A percentile compares a stretch with the other conserved stretches of the same genome.
Conservation (phyloP, 495 filamentous ascomycete genomes). For the Lepraria neglecta region DNA sequence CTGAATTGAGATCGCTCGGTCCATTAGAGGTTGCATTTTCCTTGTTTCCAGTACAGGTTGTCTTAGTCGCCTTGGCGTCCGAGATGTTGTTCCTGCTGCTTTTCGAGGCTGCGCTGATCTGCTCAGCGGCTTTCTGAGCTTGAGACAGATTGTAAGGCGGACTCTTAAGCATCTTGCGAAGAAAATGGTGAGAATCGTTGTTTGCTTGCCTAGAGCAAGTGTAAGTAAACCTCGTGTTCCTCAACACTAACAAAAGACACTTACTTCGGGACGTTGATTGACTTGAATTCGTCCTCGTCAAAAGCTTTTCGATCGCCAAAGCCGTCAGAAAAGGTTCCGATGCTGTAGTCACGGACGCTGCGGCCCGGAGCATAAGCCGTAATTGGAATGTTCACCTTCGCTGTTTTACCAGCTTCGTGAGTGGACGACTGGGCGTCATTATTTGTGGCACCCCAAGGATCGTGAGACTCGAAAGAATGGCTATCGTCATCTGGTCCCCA, state of each 20-base stretch:
- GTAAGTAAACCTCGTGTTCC: not conserved
- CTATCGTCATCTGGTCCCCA: constrained; percentile 14
- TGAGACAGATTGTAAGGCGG: constrained; percentile 13
- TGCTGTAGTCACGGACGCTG: not conserved
- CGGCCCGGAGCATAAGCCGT: not conserved
- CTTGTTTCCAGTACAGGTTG: constrained; percentile 2
- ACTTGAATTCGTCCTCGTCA: constrained; percentile 11
- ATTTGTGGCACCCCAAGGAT: not conserved
- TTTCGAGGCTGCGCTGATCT: not conserved
- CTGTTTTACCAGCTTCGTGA: not conserved
- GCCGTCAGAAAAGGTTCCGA: not conserved
- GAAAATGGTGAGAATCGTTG: constrained; percentile 19
- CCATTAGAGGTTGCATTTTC: constrained; percentile 10
- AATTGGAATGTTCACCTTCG: constrained; percentile 11
- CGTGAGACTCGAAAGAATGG: not conserved
- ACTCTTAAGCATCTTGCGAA: constrained; percentile 26
- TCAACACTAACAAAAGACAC: not conserved
- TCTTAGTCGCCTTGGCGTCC: not conserved
- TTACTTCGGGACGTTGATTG: constrained; percentile 14
- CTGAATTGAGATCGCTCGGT: not conserved
- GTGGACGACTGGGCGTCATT: not conserved
- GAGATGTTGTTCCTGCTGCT: constrained; percentile 1
- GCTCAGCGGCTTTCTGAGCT: constrained; percentile 6
- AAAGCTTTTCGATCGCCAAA: not conserved
- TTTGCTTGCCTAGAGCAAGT: not conserved